Evolutionary conservation across 768 basidiomycete species (phyloP).

Genomic region (Suillus brevipes): DNA sequence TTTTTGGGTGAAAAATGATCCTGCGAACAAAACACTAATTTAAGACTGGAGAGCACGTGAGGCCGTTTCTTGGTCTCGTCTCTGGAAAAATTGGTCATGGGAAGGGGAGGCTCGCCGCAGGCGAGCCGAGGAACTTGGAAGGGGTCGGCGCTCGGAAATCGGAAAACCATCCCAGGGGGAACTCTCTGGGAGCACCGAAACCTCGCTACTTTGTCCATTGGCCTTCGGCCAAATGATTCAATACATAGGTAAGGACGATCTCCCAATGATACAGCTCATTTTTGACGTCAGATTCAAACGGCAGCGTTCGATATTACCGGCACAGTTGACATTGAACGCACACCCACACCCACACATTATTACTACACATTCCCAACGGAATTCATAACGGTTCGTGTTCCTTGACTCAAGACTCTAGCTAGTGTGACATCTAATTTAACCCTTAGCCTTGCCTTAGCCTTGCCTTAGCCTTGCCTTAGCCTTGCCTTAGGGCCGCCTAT

Average conservation of each 20-base stretch:
- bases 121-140: not conserved
- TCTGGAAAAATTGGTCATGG: conserved; percentile 6
- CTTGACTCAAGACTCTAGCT: not conserved
- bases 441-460: too few species aligned
- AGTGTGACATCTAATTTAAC: not conserved
- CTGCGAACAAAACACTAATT: too few species aligned
- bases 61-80: too few species aligned
- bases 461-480: too few species aligned
- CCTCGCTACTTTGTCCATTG: not conserved
- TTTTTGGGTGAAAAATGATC: too few species aligned
- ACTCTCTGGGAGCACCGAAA: not conserved
- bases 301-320: not conserved
- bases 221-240: not conserved
- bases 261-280: not conserved
- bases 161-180: conserved; percentile 1
- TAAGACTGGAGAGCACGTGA: too few species aligned
- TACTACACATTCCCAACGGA: not conserved
- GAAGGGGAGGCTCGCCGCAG: not conserved
- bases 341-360: not conserved
- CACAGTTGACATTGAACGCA: not conserved
- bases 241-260: not conserved
- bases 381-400: not conserved
- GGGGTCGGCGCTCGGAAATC: not conserved
- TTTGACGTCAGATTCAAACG: not conserved
- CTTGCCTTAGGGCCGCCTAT: too few species aligned